Evolutionary conservation across 352 stramenopile species (phyloP).

Genomic region (Globisporangium radiosum): DNA sequence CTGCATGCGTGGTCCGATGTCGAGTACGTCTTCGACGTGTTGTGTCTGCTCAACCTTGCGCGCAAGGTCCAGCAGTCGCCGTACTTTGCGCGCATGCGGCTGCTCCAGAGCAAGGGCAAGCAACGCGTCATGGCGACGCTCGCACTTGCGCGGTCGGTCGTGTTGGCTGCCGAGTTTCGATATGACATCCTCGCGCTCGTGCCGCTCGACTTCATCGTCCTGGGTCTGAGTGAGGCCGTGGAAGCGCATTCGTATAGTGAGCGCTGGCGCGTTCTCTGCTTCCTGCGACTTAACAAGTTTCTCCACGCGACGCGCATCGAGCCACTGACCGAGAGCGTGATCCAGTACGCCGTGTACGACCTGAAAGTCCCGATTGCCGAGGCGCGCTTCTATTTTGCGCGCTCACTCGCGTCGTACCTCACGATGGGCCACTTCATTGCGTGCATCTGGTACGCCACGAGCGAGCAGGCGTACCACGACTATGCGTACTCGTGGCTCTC

Average conservation of each 20-base stretch:
- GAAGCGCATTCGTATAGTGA: constrained; percentile 16
- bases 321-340: constrained; percentile 32
- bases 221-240: constrained; percentile 7
- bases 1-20: constrained; percentile 34
- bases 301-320: constrained; percentile 30
- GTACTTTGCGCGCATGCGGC: constrained; percentile 7
- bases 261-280: constrained; percentile 34
- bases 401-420: constrained; percentile 42
- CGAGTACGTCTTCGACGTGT: constrained; percentile 50
- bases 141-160: not conserved
- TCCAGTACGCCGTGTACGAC: constrained; percentile 63
- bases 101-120: not conserved
- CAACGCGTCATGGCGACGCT: not conserved
- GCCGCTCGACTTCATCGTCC: constrained; percentile 37
- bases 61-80: constrained; percentile 26
- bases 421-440: constrained; percentile 57
- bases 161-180: constrained; percentile 23
- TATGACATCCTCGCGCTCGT: constrained; percentile 36
- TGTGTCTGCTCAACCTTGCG: constrained; percentile 39
- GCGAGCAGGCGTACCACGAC: constrained; percentile 25
- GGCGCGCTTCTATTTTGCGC: constrained; percentile 34
- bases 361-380: constrained; percentile 38
- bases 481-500: constrained; percentile 53
- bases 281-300: constrained; percentile 54
- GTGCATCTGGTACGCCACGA: constrained; percentile 49